Evolutionary conservation across 208 protist genomes (phyloP).

Genomic region (Blechomonas ayalai): DNA sequence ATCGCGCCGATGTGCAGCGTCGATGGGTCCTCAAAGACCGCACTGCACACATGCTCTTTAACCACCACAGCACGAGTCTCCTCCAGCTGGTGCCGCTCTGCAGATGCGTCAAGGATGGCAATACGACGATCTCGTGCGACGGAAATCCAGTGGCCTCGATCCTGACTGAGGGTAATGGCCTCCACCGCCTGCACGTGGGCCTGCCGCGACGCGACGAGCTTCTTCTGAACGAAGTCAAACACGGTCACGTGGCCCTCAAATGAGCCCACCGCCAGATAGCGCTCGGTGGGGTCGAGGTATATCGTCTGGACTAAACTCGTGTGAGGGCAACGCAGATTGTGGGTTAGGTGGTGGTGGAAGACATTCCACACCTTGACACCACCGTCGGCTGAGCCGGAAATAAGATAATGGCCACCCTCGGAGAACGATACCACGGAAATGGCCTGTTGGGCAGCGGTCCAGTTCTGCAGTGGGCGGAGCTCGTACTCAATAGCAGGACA

Average conservation of each 20-base stretch:
- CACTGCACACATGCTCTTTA: conserved; percentile 62
- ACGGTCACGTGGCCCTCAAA: conserved; percentile 82
- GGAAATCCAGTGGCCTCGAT: conserved; percentile 39
- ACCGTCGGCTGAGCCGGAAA: conserved; percentile 78
- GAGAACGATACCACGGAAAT: conserved; percentile 80
- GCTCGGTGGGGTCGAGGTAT: conserved; percentile 51
- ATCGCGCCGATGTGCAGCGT: conserved; percentile 61
- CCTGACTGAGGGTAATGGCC: conserved; percentile 30
- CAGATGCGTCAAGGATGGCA: conserved; percentile 22
- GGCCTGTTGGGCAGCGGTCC: conserved; percentile 84
- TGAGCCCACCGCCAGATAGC: conserved; percentile 58
- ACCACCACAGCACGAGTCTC: conserved; percentile 66
- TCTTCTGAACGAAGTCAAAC: conserved; percentile 76
- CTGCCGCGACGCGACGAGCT: conserved; percentile 29
- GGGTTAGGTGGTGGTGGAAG: conserved; percentile 86
- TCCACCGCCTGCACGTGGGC: conserved; percentile 83
- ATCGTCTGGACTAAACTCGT: conserved; percentile 52
- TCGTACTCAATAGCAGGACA: conserved; percentile 15
- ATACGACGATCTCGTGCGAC: conserved; percentile 75
- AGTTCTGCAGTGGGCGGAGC: conserved; percentile 40
- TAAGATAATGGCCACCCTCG: conserved; percentile 47
- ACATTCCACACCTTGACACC: conserved; percentile 84
- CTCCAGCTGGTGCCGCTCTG: conserved; percentile 14
- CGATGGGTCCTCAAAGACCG: conserved; percentile 45
- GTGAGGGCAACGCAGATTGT: conserved; percentile 66